phyloP scores from a whole-genome alignment of 2,329 filamentous ascomycete genomes.

The Ampelomyces quisqualis region DNA sequence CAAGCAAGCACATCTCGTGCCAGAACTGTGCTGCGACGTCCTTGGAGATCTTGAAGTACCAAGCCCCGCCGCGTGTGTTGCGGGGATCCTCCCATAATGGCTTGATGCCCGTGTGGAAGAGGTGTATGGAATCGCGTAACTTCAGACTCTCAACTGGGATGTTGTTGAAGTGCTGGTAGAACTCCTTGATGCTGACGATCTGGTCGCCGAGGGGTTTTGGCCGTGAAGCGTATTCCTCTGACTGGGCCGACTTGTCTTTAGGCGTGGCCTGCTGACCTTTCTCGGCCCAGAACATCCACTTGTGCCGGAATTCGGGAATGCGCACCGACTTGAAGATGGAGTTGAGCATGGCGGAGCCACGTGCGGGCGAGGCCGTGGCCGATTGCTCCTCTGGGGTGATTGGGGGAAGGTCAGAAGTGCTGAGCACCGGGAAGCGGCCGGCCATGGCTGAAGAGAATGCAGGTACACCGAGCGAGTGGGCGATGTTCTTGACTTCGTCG shows the following conservation, averaged over 20 bases:
- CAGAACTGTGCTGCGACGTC: slow-evolving; percentile 69
- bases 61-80: slow-evolving; percentile 82
- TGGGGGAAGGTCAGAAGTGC: slow-evolving; percentile 54
- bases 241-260: slow-evolving; percentile 21
- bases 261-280: slow-evolving; percentile 35
- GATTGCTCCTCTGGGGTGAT: slow-evolving; percentile 61
- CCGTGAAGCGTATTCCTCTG: slow-evolving; percentile 48
- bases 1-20: slow-evolving; percentile 78
- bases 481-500: slow-evolving; percentile 12
- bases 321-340: slow-evolving; percentile 49
- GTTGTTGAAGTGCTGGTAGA: slow-evolving; percentile 63
- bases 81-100: slow-evolving; percentile 84
- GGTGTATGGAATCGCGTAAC: slow-evolving; percentile 67
- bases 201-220: slow-evolving; percentile 47
- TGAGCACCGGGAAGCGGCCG: slow-evolving; percentile 38
- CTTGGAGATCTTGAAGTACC: slow-evolving; percentile 90
- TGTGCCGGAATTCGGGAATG: slow-evolving; percentile 53
- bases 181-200: slow-evolving; percentile 51
- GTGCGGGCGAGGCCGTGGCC: slow-evolving; percentile 68
- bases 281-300: slow-evolving; percentile 57
- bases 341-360: slow-evolving; percentile 71
- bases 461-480: slow-evolving; percentile 10
- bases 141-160: slow-evolving; percentile 73
- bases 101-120: slow-evolving; percentile 79
- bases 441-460: slow-evolving; percentile 24